Conservation (phyloP, 176 grass and related monocot genomes). For the Lolium multiflorum region DNA sequence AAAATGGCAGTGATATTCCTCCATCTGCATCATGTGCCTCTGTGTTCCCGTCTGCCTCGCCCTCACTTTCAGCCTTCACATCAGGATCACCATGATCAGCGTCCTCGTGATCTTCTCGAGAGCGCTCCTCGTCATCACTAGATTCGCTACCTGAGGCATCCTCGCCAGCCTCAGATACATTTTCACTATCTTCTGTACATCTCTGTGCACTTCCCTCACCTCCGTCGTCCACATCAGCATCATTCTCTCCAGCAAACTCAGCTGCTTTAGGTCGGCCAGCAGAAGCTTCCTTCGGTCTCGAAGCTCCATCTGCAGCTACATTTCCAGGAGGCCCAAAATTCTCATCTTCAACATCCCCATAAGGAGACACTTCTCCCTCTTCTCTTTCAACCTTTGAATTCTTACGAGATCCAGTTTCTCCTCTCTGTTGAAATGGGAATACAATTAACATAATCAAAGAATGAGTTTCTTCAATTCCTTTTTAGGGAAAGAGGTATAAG, state of each 20-base stretch:
- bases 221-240: conserved; percentile 70
- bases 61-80: conserved; percentile 68
- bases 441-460: conserved; percentile 33
- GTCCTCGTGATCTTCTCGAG: conserved; percentile 62
- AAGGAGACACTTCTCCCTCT: conserved; percentile 75
- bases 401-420: conserved; percentile 30
- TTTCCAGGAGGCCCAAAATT: conserved; percentile 7
- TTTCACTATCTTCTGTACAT: conserved; percentile 71
- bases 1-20: conserved; percentile 58
- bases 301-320: conserved; percentile 48
- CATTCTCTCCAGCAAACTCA: conserved; percentile 48
- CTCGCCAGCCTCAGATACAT: conserved; percentile 72
- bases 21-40: conserved; percentile 48
- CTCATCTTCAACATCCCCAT: too few species aligned
- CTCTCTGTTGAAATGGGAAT: conserved; percentile 43
- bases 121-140: conserved; percentile 66
- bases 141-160: conserved; percentile 71
- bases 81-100: conserved; percentile 69
- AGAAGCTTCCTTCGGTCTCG: too few species aligned
- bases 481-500: conserved; percentile 8
- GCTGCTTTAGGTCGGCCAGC: too few species aligned
- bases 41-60: conserved; percentile 53
- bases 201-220: conserved; percentile 67
- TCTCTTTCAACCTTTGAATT: conserved; percentile 66
- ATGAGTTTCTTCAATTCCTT: not conserved